Evolutionary conservation across 345 rosid species (phyloP).

Genomic region (Microcos paniculata): DNA sequence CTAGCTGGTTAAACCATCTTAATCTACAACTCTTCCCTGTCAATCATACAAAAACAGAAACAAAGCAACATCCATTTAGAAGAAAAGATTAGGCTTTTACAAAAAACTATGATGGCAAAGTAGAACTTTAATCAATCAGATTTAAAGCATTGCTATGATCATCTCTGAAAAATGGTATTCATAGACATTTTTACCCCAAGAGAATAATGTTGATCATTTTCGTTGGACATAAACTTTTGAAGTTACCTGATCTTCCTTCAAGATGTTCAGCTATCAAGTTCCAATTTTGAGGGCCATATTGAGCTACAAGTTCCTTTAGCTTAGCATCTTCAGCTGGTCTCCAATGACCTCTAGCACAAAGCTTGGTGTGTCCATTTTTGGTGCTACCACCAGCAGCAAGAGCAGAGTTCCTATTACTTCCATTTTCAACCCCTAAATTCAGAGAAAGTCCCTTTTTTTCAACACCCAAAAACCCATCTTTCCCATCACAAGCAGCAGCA

Average conservation of each 20-base stretch:
- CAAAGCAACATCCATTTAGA: not conserved
- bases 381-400: not conserved
- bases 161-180: not conserved
- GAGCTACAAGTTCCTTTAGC: conserved; percentile 75
- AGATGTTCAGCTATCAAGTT: conserved; percentile 85
- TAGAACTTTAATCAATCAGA: not conserved
- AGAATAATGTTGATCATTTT: not conserved
- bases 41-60: conserved; percentile 9
- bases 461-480: conserved; percentile 24
- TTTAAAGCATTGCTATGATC: conserved; percentile 5
- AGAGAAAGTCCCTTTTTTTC: conserved; percentile 27
- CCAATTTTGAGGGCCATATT: conserved; percentile 95
- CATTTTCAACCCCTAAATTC: conserved; percentile 26
- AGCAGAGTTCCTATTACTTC: conserved; percentile 20
- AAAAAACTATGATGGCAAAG: not conserved
- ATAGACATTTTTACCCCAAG: too few species aligned
- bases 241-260: conserved; percentile 81
- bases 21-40: conserved; percentile 93
- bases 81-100: not conserved
- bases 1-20: conserved; percentile 94
- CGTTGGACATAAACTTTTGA: not conserved
- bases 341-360: conserved; percentile 88
- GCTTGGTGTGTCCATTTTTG: conserved; percentile 40
- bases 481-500: conserved; percentile 16
- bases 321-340: conserved; percentile 85